Evolutionary conservation across 2,329 filamentous ascomycete species (phyloP), one percentile per base, ranked within the genome.

Genomic region (Colletotrichum limetticola): DNA sequence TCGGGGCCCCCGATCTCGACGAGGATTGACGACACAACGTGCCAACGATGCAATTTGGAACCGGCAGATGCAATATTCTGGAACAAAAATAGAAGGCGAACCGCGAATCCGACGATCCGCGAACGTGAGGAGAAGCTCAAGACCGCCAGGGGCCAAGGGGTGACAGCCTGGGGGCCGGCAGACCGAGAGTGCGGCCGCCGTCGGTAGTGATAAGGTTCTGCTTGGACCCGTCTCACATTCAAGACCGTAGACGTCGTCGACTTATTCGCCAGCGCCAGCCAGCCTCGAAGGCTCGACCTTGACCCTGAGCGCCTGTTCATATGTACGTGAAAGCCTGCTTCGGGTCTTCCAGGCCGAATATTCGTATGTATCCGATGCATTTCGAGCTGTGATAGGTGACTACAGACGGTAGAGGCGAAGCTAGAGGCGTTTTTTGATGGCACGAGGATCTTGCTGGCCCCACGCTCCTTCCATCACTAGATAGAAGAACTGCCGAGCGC

Each of bases 21-120:
- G 61, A 64, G 22, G 30, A 65, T 56, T 68, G 55, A 32, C 53
- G 60, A 62, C 49, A 30, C 53, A 35, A 46, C 32, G 49, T 56
- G 46, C 30, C 66, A 30, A 56, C 59, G 26, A 32, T 22, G 46
- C 28, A 64, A 60, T 49, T 65, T 55, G 59, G 55, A 37, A 12
- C 22, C 55, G 70, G 57, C 46, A 57, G 56, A 65, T 57, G 55
- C 46, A 28, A 61, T 72, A 6, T 22, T 69, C 60, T 68, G 52
- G 65, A 46, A 65, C 60, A 72, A 72, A 72, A 72, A 72, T 72
- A 72, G 70, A 66, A 56, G 55, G 52, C 35, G 32, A 69, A 63
- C 55, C 55, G 37, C 32, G 24, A 30, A 30, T n/a, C 42, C 14
- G 24, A 5, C 9, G 11, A 62, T 58, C 42, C 59, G 56, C 49